Evolutionary conservation across 352 stramenopile species (phyloP).

Genomic region (Phytophthora sansomeana): DNA sequence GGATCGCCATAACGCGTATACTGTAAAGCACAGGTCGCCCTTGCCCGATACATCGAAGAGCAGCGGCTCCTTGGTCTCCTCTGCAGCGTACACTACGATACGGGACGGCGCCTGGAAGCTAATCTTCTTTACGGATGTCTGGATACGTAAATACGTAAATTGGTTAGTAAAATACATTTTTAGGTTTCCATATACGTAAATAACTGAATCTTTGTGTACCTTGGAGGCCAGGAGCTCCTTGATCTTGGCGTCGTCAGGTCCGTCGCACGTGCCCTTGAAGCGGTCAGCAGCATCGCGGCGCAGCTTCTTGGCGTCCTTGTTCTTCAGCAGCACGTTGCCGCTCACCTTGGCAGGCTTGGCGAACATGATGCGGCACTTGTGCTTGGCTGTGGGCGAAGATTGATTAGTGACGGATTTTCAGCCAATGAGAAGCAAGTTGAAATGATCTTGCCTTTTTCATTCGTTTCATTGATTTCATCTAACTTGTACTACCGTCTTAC

Average conservation of each 20-base stretch:
- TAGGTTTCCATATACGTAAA: neutral
- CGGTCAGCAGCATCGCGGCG: slow-evolving; percentile 58
- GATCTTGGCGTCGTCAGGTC: slow-evolving; percentile 47
- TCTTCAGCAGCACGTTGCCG: slow-evolving; percentile 83
- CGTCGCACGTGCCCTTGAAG: slow-evolving; percentile 39
- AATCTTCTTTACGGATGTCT: slow-evolving; percentile 71
- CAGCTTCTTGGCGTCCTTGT: slow-evolving; percentile 90
- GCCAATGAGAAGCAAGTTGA: neutral
- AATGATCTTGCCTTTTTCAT: neutral
- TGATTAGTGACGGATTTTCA: neutral
- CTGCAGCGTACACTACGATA: slow-evolving; percentile 71
- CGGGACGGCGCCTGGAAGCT: slow-evolving; percentile 81
- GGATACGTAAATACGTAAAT: slow-evolving; percentile 1
- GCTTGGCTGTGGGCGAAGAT: neutral
- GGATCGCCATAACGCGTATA: slow-evolving; percentile 77
- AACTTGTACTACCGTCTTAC: too few species aligned
- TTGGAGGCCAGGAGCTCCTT: slow-evolving; percentile 57
- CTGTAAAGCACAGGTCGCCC: slow-evolving; percentile 64
- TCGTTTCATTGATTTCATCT: neutral
- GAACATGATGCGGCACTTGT: slow-evolving; percentile 61
- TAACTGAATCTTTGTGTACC: slow-evolving; percentile 20
- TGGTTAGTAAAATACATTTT: neutral
- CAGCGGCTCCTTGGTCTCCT: slow-evolving; percentile 68
- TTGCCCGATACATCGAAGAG: slow-evolving; percentile 81
- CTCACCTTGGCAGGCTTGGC: slow-evolving; percentile 80